Base-by-base conservation (phyloP, 148 eudicot genomes). In the Vaccinium myrtillus region DNA sequence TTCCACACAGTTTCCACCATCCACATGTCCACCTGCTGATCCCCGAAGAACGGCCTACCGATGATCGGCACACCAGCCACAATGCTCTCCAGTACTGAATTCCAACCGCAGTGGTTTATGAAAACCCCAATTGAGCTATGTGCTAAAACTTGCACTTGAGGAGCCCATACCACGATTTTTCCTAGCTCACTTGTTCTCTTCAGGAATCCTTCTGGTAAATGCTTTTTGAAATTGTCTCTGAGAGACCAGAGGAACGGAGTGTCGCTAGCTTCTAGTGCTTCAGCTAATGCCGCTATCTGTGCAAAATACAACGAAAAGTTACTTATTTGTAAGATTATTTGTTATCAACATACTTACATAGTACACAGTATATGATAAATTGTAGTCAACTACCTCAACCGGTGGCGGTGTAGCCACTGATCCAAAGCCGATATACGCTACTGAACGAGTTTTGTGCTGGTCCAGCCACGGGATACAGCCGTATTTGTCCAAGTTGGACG, bases 41-140 rank as follows among this genome's bases (percentile, higher is more conserved):
- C 98, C 11, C 89, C 95, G 0, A 93, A 88, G 77, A 94, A 87
- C 1, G 98, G 96, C 88, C 92, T 86, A 65, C 96, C 90, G 5
- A 95, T 90, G 82, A 93, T 55, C 0, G 98, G 98, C 83, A 95
- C 92, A 1, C 94, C 91, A 0, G 79, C 85, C 18, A 86, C 90
- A 14, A 95, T 88, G 63, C 96, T 90, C 88, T 95, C 98, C 83
- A 92, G 6, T 2, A 92, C 78, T 21, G 98, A 95, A 74, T 91
- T 94, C 98, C 98, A 95, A 5, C 98, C 98, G 49, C 92, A 89
- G 23, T 95, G 98, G 2, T 90, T 93, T 25, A 95, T 79, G 74
- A 92, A 93, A 32, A 88, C 95, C 3, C 96, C 96, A 0, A 90
- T 49, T 0, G 91, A 78, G n/a, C 70, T 30, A 81, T 93, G 94